Evolutionary conservation across 805 yeast genomes (phyloP).

Genomic region (Gaillardinia entomophila): DNA sequence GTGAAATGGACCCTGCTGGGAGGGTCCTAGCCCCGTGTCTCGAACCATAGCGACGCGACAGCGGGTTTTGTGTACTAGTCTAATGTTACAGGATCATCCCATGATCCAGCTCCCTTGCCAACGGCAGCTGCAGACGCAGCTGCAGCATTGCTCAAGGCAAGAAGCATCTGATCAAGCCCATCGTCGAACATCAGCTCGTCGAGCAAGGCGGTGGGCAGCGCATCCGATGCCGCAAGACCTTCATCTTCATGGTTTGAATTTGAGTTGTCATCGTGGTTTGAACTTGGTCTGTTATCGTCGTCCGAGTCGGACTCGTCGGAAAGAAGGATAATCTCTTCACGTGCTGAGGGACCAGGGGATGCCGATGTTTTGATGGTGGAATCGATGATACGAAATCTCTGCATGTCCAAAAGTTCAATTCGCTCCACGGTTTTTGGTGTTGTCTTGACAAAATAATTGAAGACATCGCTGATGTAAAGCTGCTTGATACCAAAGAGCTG

Average conservation of each 20-base stretch:
- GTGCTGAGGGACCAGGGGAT: slow-evolving; percentile 4
- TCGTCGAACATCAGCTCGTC: slow-evolving; percentile 20
- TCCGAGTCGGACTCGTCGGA: slow-evolving; percentile 25
- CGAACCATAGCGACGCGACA: no score
- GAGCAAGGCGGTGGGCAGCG: slow-evolving; percentile 1
- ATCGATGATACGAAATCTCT: slow-evolving; percentile 27
- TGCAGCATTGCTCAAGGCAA: slow-evolving; percentile 8
- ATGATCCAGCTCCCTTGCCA: slow-evolving; percentile 25
- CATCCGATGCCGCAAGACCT: not conserved
- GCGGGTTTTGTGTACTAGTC: slow-evolving; percentile 14
- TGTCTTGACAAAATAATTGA: slow-evolving; percentile 35
- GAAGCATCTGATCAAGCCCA: slow-evolving; percentile 24
- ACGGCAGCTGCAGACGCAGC: not conserved
- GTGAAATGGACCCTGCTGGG: no score
- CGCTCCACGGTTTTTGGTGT: slow-evolving; percentile 28
- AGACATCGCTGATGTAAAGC: slow-evolving; percentile 31
- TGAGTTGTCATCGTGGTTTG: not conserved
- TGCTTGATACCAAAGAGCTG: slow-evolving; percentile 25
- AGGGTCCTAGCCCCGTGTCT: no score
- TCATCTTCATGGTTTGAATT: not conserved
- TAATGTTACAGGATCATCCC: slow-evolving; percentile 35
- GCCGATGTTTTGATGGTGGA: slow-evolving; percentile 9
- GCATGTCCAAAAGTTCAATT: slow-evolving; percentile 30
- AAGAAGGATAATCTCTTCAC: slow-evolving; percentile 23
- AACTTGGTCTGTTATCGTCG: not conserved